Evolutionary conservation across 768 basidiomycete genomes (phyloP), one percentile per base, ranked within the genome.

Genomic region (Panus rudis): DNA sequence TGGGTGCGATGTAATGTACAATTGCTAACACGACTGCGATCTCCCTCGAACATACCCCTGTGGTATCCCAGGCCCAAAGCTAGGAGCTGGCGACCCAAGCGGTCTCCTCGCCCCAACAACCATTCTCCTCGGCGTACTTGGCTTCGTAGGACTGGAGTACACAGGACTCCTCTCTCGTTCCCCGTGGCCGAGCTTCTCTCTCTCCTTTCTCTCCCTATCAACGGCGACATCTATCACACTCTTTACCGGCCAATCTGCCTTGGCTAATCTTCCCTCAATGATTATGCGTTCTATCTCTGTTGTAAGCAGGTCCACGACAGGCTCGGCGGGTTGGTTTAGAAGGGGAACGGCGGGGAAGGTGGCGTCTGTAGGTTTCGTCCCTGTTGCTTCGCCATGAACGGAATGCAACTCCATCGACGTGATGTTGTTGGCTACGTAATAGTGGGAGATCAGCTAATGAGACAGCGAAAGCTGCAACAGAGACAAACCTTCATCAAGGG

Each of bases 261-360:
- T 69, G 61, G 70, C 76, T 30, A 88, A 61, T 52, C 72, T 75
- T 24, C 66, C 65, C 62, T 86, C 85, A 3, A 87, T 69, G 37
- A 84, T 62, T 53, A 85, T 67, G 30, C 76, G 67, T 58, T 81
- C 75, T 70, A 88, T 80, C 60, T 83, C 82, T 13, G 58, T 46
- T 37, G 68, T 57, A 37, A 86, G 59, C 37, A 59, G 35, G 10
- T 62, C 64, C 40, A 79, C 62, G 10, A 69, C 56, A 10, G 64
- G 60, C 31, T 60, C 61, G 11, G 62, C 49, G 26, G 30, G 72
- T n/a, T 48, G 28, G 60, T 49, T 20, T 45, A 41, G 26, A 54
- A 47, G 34, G 65, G 28, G 28, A 30, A 59, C 10, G 67, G 70
- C 69, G 51, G 30, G 66, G 64, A 32, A 68, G 58, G 35, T 64